Base-by-base conservation (phyloP, 805 yeast species). In the Spathaspora passalidarum region DNA sequence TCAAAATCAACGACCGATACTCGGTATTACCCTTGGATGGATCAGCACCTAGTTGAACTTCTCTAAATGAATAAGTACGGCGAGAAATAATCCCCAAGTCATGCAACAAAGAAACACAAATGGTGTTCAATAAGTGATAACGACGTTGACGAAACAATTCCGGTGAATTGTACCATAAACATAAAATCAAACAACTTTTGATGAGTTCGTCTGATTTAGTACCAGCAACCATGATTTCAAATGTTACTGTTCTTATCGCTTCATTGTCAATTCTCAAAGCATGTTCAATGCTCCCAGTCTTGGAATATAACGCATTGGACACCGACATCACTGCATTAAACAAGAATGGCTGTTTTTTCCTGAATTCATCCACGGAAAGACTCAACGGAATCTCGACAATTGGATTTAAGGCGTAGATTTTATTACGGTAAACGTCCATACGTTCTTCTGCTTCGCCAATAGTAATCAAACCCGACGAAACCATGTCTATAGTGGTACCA, bases 141-240 rank as follows among this genome's bases (percentile, higher is more conserved):
- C 95, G 78, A 47, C 95, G 79, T 54, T 86, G 86, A 51, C 82
- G 86, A 52, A 87, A 86, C 54, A 87, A 69, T 62, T 88, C 96
- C 0, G 96, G 87, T 3, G 88, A 79, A 52, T 86, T 87, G 59
- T 88, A 89, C 96, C 96, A 90, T 22, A 84, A 62, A 20, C 86
- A 76, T 43, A 86, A 68, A 5, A 87, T 56, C 16, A 86, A 58
- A 42, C 86, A 66, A 16, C 83, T 68, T 59, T 84, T 82, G 34
- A 89, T 66, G 32, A 88, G 63, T 59, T 88, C 91, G 14, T 82
- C 63, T 5, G 82, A 75, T 65, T 88, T 90, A 45, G 79, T 74
- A 16, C 96, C 96, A 20, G 78, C 70, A 7, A 84, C 73, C 63
- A 89, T 63, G 9, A 84, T 75, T 56, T 88, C 91, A 42, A 76